Evolutionary conservation across 2,329 filamentous ascomycete species (phyloP).

Genomic region (Chlorencoelia australis): DNA sequence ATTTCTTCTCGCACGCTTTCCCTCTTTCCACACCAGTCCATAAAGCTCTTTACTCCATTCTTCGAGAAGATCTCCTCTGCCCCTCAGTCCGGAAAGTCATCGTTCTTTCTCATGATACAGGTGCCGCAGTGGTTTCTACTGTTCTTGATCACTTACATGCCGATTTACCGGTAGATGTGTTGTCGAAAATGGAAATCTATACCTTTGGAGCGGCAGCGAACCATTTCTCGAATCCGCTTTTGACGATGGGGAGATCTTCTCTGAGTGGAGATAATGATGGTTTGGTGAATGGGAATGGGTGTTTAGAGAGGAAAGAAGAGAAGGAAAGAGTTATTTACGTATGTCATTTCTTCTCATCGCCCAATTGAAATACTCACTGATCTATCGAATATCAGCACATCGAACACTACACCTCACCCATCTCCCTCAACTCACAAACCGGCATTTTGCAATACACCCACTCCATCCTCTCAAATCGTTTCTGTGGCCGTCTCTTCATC

Average conservation of each 20-base stretch:
- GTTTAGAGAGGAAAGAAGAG: constrained; percentile 1
- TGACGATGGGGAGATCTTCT: constrained; percentile 1
- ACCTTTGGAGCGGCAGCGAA: constrained; percentile 70
- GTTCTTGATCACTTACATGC: constrained; percentile 65
- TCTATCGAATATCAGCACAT: constrained; percentile 49
- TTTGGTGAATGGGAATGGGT: not conserved
- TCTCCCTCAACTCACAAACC: constrained; percentile 47
- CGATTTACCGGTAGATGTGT: constrained; percentile 51
- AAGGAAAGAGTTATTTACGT: constrained; percentile 8
- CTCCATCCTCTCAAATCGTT: constrained; percentile 5
- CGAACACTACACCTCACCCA: constrained; percentile 72
- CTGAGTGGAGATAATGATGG: not conserved
- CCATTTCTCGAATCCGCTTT: constrained; percentile 65
- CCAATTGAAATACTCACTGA: not conserved
- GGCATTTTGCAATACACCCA: constrained; percentile 51
- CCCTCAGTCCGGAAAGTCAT: constrained; percentile 55
- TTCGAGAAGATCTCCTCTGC: constrained; percentile 54
- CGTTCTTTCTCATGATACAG: constrained; percentile 65
- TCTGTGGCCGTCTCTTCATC: constrained; percentile 28
- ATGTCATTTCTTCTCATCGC: not conserved
- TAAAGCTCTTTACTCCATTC: constrained; percentile 43
- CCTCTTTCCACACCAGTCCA: constrained; percentile 56
- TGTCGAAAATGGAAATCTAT: constrained; percentile 60
- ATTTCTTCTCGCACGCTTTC: constrained; percentile 62
- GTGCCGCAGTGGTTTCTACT: constrained; percentile 60